Conservation (phyloP, 768 basidiomycete species). For the Chalciporus chontae region DNA sequence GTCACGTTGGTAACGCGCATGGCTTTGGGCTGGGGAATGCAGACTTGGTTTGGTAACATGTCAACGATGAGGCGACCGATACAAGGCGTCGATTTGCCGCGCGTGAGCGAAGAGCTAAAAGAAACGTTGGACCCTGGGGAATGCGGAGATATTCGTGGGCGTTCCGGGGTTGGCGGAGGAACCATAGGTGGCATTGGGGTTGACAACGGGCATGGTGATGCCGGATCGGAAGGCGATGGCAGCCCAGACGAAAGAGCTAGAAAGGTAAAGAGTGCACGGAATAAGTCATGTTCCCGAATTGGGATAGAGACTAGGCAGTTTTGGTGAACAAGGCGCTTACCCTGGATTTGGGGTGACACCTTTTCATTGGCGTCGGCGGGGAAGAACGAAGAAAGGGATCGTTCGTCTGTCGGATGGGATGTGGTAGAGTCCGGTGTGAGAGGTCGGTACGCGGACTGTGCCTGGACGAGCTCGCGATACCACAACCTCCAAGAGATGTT, state of each 20-base stretch:
- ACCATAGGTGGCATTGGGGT: slow-evolving; percentile 12
- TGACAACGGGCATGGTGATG: slow-evolving; percentile 28
- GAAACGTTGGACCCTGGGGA: slow-evolving; percentile 10
- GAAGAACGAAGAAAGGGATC: slow-evolving; percentile 26
- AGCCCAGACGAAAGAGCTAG: slow-evolving; percentile 23
- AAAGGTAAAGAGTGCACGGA: slow-evolving; percentile 13
- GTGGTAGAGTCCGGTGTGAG: slow-evolving; percentile 26
- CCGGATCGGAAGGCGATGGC: slow-evolving; percentile 28
- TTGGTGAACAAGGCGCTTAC: slow-evolving; percentile 17
- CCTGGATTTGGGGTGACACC: slow-evolving; percentile 7
- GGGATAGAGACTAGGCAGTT: slow-evolving; percentile 5
- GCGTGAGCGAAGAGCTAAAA: slow-evolving; percentile 7
- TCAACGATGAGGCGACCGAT: slow-evolving; percentile 54
- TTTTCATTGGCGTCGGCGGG: slow-evolving; percentile 18
- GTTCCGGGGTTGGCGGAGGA: slow-evolving; percentile 29
- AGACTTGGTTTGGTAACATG: slow-evolving; percentile 47
- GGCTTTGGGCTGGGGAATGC: slow-evolving; percentile 20
- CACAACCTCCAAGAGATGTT: slow-evolving; percentile 88
- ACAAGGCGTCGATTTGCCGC: slow-evolving; percentile 24
- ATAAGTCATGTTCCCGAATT: slow-evolving; percentile 15
- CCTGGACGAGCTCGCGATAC: slow-evolving; percentile 58
- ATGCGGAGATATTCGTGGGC: slow-evolving; percentile 24
- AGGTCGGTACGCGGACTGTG: slow-evolving; percentile 26
- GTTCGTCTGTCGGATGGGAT: slow-evolving; percentile 17
- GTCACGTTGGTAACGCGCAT: slow-evolving; percentile 1